Percentiles rank a stretch among this genome's conserved stretches.
phyloP scores from a whole-genome alignment of 1,284 basidiomycete genomes.

The Cerioporus squamosus region DNA sequence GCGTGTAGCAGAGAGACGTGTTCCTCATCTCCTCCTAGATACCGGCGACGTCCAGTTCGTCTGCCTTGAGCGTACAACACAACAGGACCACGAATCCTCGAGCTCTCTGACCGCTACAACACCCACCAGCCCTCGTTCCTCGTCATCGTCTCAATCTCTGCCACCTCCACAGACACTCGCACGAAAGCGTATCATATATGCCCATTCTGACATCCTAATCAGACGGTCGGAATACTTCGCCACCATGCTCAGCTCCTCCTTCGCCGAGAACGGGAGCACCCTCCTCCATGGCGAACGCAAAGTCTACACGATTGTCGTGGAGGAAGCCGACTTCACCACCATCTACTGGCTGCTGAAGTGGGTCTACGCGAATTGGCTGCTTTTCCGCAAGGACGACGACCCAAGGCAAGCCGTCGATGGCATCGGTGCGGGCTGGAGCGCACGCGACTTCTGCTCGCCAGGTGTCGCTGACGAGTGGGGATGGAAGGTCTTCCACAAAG shows the following conservation, averaged over 20 bases:
- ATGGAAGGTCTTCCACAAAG: constrained; percentile 65
- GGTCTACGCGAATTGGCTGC: constrained; percentile 78
- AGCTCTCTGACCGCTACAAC: constrained; percentile 28
- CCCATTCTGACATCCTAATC: constrained; percentile 78
- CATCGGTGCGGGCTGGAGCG: constrained; percentile 65
- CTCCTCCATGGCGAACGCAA: constrained; percentile 54
- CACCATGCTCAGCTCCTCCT: constrained; percentile 77
- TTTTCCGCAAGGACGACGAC: constrained; percentile 69
- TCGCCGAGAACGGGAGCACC: constrained; percentile 56
- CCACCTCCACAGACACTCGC: constrained; percentile 51
- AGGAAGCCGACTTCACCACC: constrained; percentile 83
- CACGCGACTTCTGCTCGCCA: constrained; percentile 53
- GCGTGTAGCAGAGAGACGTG: constrained; percentile 12
- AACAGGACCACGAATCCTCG: constrained; percentile 27
- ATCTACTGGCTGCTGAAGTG: constrained; percentile 86
- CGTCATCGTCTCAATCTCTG: constrained; percentile 46
- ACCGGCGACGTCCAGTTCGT: constrained; percentile 68
- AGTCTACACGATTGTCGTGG: constrained; percentile 70
- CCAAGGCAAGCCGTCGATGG: constrained; percentile 65
- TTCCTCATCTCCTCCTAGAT: constrained; percentile 31
- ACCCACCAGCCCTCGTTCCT: constrained; percentile 37
- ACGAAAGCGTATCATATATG: constrained; percentile 76
- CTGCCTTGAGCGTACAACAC: constrained; percentile 63
- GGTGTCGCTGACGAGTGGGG: constrained; percentile 63
- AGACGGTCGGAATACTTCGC: constrained; percentile 81